Evolutionary conservation across 1,139 yeast species (phyloP), one percentile per base, ranked within the genome.

Genomic region (Yamadazyma triangularis): DNA sequence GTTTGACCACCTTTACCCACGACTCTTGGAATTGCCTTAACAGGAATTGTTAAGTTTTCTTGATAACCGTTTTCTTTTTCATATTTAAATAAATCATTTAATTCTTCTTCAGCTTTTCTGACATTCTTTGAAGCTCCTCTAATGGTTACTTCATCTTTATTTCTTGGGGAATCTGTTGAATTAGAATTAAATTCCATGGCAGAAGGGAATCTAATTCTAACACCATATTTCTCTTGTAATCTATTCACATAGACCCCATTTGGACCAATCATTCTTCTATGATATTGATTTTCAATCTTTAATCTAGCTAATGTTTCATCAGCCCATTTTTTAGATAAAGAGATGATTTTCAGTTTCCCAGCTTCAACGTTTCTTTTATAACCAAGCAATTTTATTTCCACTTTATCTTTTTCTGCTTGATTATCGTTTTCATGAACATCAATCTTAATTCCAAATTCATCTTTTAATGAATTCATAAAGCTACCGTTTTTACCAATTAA

Each of bases 91-190:
- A 93, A 71, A 38, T 88, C 96, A 48, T 73, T 70, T 51, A 93
- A 65, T 65, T 93, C 99, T 43, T 81, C 91, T 54, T 79, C 79
- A 26, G 95, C 94, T 53, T 83, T 81, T 19, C 77, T 72, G 27
- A 86, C 97, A 44, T 89, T 91, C 58, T 80, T 81, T 13, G 96
- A 85, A 32, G 97, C 95, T 32, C 99, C 99, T 49, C 80, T 80
- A 40, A 93, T 73, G 22, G 79, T 69, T 33, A 91, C 87, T 46
- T 81, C 84, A 48, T 86, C 85, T 45, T 64, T 63, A 42, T 58
- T 44, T 40, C 49, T 57, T 37, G 71, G 71, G 13, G 62, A 60
- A 38, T 61, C 68, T 28, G 54, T 48, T 41, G 44, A 57, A 28
- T 45, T 44, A 27, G 56, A 52, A 23, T 44, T 42, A 28, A 57